These are phyloP conservation scores for Neonectria ditissima DNA, from an alignment of 2,329 filamentous ascomycete genomes.

Conservation along the genomic window DNA sequence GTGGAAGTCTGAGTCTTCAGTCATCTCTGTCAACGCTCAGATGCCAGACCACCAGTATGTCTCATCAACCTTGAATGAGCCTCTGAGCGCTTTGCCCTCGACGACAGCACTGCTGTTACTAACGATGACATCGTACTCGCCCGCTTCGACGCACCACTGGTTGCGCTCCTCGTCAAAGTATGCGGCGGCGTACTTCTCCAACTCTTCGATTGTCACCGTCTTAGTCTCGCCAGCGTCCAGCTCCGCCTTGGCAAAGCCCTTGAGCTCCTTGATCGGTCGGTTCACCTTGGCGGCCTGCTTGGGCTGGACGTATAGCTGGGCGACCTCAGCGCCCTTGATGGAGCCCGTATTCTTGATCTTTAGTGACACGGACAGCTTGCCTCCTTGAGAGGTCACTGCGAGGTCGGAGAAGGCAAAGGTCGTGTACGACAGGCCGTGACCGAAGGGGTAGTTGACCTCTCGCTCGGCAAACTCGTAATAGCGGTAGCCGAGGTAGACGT, in stretches of 20 bases:
- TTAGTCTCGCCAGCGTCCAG: slow-evolving; percentile 70
- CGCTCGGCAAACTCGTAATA: slow-evolving; percentile 80
- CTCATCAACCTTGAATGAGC: slow-evolving; percentile 67
- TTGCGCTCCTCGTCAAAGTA: slow-evolving; percentile 78
- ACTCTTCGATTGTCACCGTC: slow-evolving; percentile 65
- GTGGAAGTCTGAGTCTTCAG: not conserved
- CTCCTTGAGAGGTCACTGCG: slow-evolving; percentile 58
- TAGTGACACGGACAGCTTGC: slow-evolving; percentile 61
- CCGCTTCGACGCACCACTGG: slow-evolving; percentile 75
- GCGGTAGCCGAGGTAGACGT: slow-evolving; percentile 83
- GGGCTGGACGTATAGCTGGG: slow-evolving; percentile 68
- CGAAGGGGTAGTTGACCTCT: slow-evolving; percentile 79
- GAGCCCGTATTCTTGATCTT: slow-evolving; percentile 72
- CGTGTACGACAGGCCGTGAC: slow-evolving; percentile 83
- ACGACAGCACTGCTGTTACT: slow-evolving; percentile 66
- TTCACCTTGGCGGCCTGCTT: slow-evolving; percentile 66
- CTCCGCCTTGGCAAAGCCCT: slow-evolving; percentile 73
- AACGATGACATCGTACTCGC: slow-evolving; percentile 72
- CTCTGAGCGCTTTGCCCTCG: slow-evolving; percentile 60
- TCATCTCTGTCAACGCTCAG: slow-evolving; percentile 45
- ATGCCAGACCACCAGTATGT: slow-evolving; percentile 77
- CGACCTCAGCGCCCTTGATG: slow-evolving; percentile 64
- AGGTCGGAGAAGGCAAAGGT: slow-evolving; percentile 70
- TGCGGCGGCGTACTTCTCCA: slow-evolving; percentile 73
- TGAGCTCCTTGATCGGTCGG: slow-evolving; percentile 71